A percentile compares a stretch with the other conserved stretches of the same genome.
phyloP scores from a whole-genome alignment of 1,284 basidiomycete genomes.

The Gymnopus androsaceus region DNA sequence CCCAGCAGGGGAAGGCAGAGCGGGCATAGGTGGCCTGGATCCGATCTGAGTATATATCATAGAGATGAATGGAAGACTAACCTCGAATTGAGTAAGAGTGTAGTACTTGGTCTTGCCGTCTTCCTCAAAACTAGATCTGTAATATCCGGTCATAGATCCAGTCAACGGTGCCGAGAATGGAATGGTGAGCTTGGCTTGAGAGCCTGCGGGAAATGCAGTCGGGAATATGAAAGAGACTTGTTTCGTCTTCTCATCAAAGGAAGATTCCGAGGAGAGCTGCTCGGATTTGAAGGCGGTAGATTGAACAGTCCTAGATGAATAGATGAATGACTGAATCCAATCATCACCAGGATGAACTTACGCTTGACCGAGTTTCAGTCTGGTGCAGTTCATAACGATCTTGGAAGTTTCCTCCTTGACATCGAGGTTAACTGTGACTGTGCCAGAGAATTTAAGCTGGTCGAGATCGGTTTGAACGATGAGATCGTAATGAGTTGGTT shows the following conservation, averaged over 20 bases:
- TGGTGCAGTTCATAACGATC: slow-evolving; percentile 74
- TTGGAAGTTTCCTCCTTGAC: slow-evolving; percentile 66
- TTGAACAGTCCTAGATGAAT: slow-evolving; percentile 49
- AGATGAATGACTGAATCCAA: too few relatives aligned
- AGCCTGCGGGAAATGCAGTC: slow-evolving; percentile 57
- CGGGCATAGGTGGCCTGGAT: slow-evolving; percentile 85
- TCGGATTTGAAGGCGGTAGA: slow-evolving; percentile 59
- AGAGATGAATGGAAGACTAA: slow-evolving; percentile 25
- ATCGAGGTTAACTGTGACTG: slow-evolving; percentile 79
- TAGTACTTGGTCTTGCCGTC: slow-evolving; percentile 67
- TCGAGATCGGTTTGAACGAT: slow-evolving; percentile 85
- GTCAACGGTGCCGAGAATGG: slow-evolving; percentile 67
- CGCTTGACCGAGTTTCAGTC: slow-evolving; percentile 70
- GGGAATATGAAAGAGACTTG: slow-evolving; percentile 63
- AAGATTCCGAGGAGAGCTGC: slow-evolving; percentile 47
- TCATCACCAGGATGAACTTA: slow-evolving; percentile 21
- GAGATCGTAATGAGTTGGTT: slow-evolving; percentile 83
- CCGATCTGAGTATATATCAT: slow-evolving; percentile 19
- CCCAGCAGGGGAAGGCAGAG: slow-evolving; percentile 87
- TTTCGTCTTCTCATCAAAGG: slow-evolving; percentile 66
- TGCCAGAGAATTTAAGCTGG: slow-evolving; percentile 73
- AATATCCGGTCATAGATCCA: slow-evolving; percentile 75
- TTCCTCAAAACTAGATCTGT: slow-evolving; percentile 58
- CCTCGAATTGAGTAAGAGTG: slow-evolving; percentile 83
- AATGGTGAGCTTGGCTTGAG: slow-evolving; percentile 64